A percentile compares a stretch with the other conserved stretches of the same genome.
Evolutionary conservation across 371 early-diverging fungal genomes (phyloP).

Genomic region (Parasitella parasitica): DNA sequence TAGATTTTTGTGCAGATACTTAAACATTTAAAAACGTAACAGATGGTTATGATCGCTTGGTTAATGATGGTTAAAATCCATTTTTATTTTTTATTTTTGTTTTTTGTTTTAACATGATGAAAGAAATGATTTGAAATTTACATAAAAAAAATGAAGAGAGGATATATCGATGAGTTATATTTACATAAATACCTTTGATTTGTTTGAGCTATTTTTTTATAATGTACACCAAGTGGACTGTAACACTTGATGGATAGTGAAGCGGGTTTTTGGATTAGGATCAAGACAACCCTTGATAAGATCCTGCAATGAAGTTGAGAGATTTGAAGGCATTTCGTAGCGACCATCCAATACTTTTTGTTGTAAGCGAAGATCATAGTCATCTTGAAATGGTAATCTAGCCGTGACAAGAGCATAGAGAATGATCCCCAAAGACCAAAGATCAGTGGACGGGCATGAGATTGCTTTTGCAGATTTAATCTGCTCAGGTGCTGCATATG

Average conservation of each 20-base stretch:
- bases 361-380: slow-evolving; percentile 70
- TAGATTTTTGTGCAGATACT: neutral
- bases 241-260: slow-evolving; percentile 18
- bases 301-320: slow-evolving; percentile 14
- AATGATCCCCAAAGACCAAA: slow-evolving; percentile 83
- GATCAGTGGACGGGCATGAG: slow-evolving; percentile 58
- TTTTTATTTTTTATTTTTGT: neutral
- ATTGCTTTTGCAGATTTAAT: slow-evolving; percentile 41
- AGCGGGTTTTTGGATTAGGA: slow-evolving; percentile 14
- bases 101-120: neutral
- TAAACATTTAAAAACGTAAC: neutral
- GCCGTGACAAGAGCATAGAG: slow-evolving; percentile 71
- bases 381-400: slow-evolving; percentile 71
- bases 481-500: slow-evolving; percentile 78
- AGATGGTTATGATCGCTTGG: slow-evolving; percentile 40
- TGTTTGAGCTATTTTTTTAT: neutral
- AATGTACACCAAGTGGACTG: slow-evolving; percentile 21
- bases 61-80: slow-evolving; percentile 31
- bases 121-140: neutral
- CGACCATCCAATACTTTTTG: slow-evolving; percentile 54
- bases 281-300: slow-evolving; percentile 20
- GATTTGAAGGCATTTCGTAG: slow-evolving; percentile 36
- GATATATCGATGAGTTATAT: neutral
- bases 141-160: neutral
- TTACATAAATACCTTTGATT: neutral